Conservation (phyloP, 2,329 filamentous ascomycete genomes). For the Purpureocillium lavendulum region DNA sequence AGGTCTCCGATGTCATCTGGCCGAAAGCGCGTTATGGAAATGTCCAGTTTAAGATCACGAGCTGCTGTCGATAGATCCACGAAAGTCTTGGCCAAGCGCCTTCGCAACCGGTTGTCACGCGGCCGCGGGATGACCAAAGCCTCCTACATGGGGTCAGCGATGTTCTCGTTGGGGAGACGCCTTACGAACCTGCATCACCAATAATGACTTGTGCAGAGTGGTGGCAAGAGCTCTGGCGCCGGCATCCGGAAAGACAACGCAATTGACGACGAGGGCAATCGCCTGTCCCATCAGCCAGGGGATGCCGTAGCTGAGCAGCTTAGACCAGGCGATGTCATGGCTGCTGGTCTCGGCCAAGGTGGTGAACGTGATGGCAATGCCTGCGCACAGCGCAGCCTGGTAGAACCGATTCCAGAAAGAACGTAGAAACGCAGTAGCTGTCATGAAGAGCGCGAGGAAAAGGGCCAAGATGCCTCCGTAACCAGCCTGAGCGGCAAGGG, state of each 20-base stretch:
- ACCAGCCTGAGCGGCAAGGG: conserved; percentile 32
- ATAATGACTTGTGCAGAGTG: conserved; percentile 36
- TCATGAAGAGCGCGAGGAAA: conserved; percentile 47
- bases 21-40: conserved; percentile 44
- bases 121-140: conserved; percentile 21
- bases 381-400: conserved; percentile 45
- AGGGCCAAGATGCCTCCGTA: conserved; percentile 47
- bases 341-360: conserved; percentile 40
- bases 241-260: conserved; percentile 43
- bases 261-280: conserved; percentile 40
- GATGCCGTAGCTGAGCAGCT: conserved; percentile 42
- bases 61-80: conserved; percentile 48
- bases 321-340: conserved; percentile 35
- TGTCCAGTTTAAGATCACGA: conserved; percentile 47
- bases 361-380: conserved; percentile 46
- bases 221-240: conserved; percentile 43
- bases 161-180: no score
- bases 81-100: conserved; percentile 40
- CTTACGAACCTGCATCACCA: conserved; percentile 33
- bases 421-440: conserved; percentile 40
- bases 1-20: conserved; percentile 40
- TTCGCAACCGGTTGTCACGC: conserved; percentile 23
- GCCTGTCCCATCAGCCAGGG: conserved; percentile 49
- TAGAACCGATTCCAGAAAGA: conserved; percentile 49
- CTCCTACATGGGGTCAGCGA: conserved; percentile 13